phyloP scores from a whole-genome alignment of 2,329 filamentous ascomycete genomes.

The Penicillium hordei region DNA sequence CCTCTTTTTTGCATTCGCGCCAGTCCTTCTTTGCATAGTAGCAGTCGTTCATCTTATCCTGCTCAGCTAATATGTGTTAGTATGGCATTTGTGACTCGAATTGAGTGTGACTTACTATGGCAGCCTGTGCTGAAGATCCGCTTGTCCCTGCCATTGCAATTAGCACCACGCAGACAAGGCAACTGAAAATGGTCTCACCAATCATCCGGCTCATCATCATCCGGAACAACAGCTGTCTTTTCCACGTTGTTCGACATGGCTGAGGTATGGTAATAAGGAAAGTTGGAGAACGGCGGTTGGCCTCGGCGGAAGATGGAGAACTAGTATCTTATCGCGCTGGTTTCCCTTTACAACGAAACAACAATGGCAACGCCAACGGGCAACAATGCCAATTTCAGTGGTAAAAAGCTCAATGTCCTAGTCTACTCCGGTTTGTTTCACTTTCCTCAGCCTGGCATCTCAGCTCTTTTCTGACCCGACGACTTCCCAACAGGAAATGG shows the following conservation, averaged over 20 bases:
- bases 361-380: conserved; percentile 35
- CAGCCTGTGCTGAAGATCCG: conserved; percentile 96
- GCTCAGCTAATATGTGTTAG: conserved; percentile 64
- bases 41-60: conserved; percentile 88
- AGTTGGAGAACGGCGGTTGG: conserved; percentile 17
- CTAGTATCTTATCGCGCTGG: conserved; percentile 23
- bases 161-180: conserved; percentile 15
- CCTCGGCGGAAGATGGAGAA: conserved; percentile 14
- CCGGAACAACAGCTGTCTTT: conserved; percentile 36
- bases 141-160: conserved; percentile 71
- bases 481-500: conserved; percentile 64
- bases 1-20: conserved; percentile 83
- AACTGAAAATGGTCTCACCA: conserved; percentile 61
- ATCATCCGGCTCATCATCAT: conserved; percentile 85
- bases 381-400: conserved; percentile 52
- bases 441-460: conserved; percentile 25
- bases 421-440: conserved; percentile 76
- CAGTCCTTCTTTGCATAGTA: conserved; percentile 97
- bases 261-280: conserved; percentile 6
- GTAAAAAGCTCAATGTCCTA: conserved; percentile 79
- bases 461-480: conserved; percentile 31
- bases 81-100: neutral
- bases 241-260: conserved; percentile 62
- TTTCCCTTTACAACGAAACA: conserved; percentile 13
- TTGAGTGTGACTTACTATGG: conserved; percentile 60